Evolutionary conservation across 2,329 filamentous ascomycete genomes (phyloP), one percentile per base, ranked within the genome.

Genomic region (Trichoderma pleuroti): DNA sequence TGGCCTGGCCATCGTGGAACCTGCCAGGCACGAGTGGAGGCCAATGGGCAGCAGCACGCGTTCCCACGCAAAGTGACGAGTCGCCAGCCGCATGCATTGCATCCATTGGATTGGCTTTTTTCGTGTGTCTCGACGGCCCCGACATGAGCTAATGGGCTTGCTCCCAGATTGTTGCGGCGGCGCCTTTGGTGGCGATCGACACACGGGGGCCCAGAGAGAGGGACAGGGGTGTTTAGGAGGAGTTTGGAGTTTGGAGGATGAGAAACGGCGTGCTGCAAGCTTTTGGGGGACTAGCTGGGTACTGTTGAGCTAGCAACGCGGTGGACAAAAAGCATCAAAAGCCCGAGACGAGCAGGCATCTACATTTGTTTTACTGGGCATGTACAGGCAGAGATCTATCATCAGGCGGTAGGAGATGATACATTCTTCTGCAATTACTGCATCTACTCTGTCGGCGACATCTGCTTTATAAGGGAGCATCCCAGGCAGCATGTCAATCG

Each of bases 31-130:
- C 66, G 39, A 42, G 57, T 54, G 57, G 66, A 69, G 66, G 59
- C 65, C 56, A 69, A 69, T 69, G 66, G 66, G 66, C 66, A 69
- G 66, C 66, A 69, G 42, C 64, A 59, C 64, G 52, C 64, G 52
- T 59, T 30, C 56, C 54, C 66, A 60, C 28, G 63, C 63, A 56
- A 42, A 42, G 49, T 67, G 64, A 67, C 64, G 64, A 67, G 64
- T 67, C 64, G 64, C 52, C 57, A 24, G 46, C 57, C 54, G 54
- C 64, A 56, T 65, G 62, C 62, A 65, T 42, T 52, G 26, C 26
- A 28, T 28, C 26, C 3, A 28, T 3, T 65, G 46, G 46, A 56
- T 30, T 52, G 26, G 56, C 56, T 28, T 56, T 56, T 26, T 34
- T 28, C 30, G 28, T 26, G 24, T 24, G 36, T 57, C n/a, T 56